phyloP scores from a whole-genome alignment of 441 rosid genomes.

The Aquilaria agallochum region DNA sequence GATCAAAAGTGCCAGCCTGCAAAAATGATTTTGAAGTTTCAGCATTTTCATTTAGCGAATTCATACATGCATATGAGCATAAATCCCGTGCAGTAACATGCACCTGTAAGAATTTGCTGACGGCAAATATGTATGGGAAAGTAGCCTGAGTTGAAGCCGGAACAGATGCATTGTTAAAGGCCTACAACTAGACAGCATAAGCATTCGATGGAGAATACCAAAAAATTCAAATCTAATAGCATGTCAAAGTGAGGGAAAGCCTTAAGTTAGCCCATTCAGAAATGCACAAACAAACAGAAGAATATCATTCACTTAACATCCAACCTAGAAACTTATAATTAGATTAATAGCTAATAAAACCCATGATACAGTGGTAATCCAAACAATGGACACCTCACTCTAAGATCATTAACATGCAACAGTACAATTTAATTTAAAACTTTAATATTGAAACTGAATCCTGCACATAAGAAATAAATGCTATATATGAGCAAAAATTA shows the following conservation, averaged over 20 bases:
- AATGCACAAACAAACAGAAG: too few species aligned
- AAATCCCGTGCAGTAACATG: constrained; percentile 5
- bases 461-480: too few species aligned
- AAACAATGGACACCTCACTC: too few species aligned
- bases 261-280: too few species aligned
- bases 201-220: background rate
- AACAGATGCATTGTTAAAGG: constrained; percentile 86
- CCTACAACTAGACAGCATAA: constrained; percentile 38
- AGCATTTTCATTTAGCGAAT: constrained; percentile 8
- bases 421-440: too few species aligned
- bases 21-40: constrained; percentile 8
- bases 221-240: background rate
- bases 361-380: too few species aligned
- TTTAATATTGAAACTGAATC: too few species aligned
- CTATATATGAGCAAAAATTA: too few species aligned
- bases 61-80: background rate
- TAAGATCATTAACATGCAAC: too few species aligned
- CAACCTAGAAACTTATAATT: too few species aligned
- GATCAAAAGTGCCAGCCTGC: constrained; percentile 97
- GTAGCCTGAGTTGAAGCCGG: constrained; percentile 82
- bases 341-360: too few species aligned
- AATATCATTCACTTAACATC: too few species aligned
- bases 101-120: constrained; percentile 97
- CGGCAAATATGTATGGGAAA: constrained; percentile 78
- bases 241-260: background rate